Percentiles rank a stretch among this genome's conserved stretches.
Conservation (phyloP, 2,329 filamentous ascomycete species). For the Sporothrix humicola region DNA sequence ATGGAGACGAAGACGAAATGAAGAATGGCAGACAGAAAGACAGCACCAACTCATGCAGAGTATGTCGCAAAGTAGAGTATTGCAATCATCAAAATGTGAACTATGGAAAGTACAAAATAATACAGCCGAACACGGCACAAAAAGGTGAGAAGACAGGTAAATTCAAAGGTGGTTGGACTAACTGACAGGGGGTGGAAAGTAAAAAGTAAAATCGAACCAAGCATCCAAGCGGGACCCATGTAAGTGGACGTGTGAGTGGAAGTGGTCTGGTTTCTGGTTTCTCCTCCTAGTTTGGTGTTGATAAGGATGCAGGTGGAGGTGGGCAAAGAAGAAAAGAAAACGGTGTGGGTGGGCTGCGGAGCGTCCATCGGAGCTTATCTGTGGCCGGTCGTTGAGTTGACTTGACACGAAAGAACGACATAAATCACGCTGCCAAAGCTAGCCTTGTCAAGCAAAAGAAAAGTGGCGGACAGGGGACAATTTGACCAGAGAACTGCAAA, state of each 20-base stretch:
- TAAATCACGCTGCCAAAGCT: neutral
- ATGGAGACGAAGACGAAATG: neutral
- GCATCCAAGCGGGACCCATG: neutral
- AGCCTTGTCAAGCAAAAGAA: neutral
- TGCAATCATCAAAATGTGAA: neutral
- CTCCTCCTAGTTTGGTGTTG: neutral
- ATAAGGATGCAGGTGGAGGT: conserved; percentile 20
- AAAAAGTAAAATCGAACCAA: neutral
- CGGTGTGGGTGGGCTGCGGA: neutral
- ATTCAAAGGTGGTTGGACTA: neutral
- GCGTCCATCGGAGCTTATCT: conserved; percentile 16
- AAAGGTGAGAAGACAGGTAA: neutral
- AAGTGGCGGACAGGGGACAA: neutral
- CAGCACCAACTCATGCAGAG: neutral
- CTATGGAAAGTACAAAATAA: neutral
- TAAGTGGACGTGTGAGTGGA: neutral
- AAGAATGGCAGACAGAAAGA: neutral
- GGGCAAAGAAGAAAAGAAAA: neutral
- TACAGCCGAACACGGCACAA: neutral
- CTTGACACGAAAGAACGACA: conserved; percentile 28
- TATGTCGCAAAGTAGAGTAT: conserved; percentile 5
- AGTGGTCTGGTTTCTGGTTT: neutral
- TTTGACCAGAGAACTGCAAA: neutral
- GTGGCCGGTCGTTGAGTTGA: conserved; percentile 12
- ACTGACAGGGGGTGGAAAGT: conserved; percentile 5